A percentile compares a stretch with the other conserved stretches of the same genome.
These are phyloP conservation scores for Leonotis leonurus DNA, from an alignment of 257 asterid species.

Conservation along the genomic window DNA sequence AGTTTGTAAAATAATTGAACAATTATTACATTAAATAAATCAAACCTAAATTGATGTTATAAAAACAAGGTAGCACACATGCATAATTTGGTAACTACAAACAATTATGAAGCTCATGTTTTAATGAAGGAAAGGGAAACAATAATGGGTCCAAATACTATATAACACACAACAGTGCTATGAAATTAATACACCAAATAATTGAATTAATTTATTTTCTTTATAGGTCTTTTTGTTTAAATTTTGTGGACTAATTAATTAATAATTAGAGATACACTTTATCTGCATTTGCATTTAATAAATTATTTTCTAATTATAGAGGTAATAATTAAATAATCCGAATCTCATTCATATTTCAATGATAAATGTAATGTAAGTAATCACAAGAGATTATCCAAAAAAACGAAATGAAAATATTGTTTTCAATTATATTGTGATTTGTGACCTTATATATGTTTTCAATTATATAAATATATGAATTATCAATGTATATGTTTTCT, in stretches of 20 bases:
- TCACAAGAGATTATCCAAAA: no score
- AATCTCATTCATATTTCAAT: not conserved
- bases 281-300: not conserved
- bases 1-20: not conserved
- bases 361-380: no score
- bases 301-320: not conserved
- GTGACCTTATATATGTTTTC: no score
- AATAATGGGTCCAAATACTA: not conserved
- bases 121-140: constrained; percentile 7
- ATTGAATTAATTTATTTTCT: not conserved
- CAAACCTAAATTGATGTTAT: not conserved
- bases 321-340: not conserved
- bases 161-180: not conserved
- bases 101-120: constrained; percentile 4
- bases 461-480: no score
- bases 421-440: no score
- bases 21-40: constrained; percentile 1
- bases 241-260: not conserved
- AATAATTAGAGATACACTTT: not conserved
- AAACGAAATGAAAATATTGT: no score
- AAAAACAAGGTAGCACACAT: constrained; percentile 1
- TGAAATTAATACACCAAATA: not conserved
- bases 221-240: not conserved
- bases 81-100: not conserved
- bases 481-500: no score